Conservation (phyloP, 2,329 filamentous ascomycete species). For the Fusarium sp. region DNA sequence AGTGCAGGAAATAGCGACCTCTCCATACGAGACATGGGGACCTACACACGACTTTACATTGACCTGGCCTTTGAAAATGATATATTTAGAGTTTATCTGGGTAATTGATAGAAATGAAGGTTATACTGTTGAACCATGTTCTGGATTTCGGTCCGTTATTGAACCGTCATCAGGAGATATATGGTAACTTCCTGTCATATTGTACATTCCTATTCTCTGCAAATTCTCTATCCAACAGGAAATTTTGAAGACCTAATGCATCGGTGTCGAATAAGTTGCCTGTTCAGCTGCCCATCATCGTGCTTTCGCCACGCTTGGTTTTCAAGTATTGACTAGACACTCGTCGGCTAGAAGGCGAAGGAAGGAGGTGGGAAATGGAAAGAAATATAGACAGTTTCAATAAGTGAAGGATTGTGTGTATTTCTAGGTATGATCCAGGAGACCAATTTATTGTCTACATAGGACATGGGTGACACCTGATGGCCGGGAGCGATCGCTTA, state of each 20-base stretch:
- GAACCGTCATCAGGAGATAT: neutral
- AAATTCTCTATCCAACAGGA: too few relatives aligned
- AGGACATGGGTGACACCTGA: neutral
- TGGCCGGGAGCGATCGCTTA: neutral
- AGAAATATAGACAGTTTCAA: neutral
- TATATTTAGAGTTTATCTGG: too few relatives aligned
- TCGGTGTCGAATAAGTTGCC: neutral
- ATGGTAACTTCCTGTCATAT: neutral
- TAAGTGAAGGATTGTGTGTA: neutral
- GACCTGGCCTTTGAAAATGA: too few relatives aligned
- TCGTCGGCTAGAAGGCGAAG: too few relatives aligned
- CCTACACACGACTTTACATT: too few relatives aligned
- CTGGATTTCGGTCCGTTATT: neutral
- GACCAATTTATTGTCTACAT: neutral
- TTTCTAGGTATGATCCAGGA: neutral
- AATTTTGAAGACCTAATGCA: too few relatives aligned
- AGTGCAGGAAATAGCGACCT: too few relatives aligned
- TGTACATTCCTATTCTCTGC: neutral
- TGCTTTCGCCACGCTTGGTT: neutral
- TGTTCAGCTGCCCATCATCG: neutral
- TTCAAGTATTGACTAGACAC: neutral
- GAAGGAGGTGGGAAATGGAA: neutral
- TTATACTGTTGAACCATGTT: neutral
- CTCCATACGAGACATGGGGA: too few relatives aligned
- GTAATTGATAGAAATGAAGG: too few relatives aligned